A percentile compares a stretch with the other conserved stretches of the same genome.
Conservation (phyloP, 768 basidiomycete genomes). For the Mycena albidolilacea region DNA sequence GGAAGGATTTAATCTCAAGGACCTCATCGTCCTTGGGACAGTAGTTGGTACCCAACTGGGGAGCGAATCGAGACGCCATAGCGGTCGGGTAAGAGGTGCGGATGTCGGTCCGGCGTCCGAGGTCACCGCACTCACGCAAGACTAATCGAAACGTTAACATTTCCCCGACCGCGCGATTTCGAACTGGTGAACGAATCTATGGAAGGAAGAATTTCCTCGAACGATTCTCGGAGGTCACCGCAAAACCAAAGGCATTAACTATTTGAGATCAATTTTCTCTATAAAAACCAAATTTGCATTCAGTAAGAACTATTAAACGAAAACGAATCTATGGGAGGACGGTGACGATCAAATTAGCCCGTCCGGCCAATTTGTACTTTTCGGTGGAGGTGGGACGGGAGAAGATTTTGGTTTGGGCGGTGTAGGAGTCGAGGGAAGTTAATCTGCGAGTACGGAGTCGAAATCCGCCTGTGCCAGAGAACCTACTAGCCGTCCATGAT, state of each 20-base stretch:
- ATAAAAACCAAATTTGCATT: not conserved
- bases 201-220: not conserved
- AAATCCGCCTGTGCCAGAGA: slow-evolving; percentile 67
- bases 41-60: too few species aligned
- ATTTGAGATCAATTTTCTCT: not conserved
- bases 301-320: not conserved
- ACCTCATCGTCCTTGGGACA: too few species aligned
- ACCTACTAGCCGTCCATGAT: slow-evolving; percentile 47
- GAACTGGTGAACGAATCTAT: too few species aligned
- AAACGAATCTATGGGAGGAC: not conserved
- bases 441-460: slow-evolving; percentile 83
- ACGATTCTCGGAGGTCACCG: not conserved
- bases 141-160: too few species aligned
- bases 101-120: too few species aligned
- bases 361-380: slow-evolving; percentile 41
- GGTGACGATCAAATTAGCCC: slow-evolving; percentile 36
- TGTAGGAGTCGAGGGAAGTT: slow-evolving; percentile 59
- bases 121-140: too few species aligned
- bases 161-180: too few species aligned
- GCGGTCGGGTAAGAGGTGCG: too few species aligned
- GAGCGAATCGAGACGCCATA: too few species aligned
- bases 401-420: slow-evolving; percentile 42
- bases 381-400: slow-evolving; percentile 36
- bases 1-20: too few species aligned
- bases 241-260: too few species aligned